Evolutionary conservation across 179 eudicot genomes (phyloP), one percentile per base, ranked within the genome.

Genomic region (Silene vulgaris): DNA sequence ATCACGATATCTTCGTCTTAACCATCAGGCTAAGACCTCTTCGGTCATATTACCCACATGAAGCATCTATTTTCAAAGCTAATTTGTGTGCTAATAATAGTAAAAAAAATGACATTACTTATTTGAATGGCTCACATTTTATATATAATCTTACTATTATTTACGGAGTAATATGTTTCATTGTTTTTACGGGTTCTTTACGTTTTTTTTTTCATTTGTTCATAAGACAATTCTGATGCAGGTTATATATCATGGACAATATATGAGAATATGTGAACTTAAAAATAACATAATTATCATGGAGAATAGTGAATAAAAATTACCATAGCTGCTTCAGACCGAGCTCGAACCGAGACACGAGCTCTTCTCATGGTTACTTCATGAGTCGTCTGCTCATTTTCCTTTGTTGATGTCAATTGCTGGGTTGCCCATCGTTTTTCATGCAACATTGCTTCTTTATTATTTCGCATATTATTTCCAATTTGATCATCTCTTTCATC

Each of bases 321-420:
- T 80, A 89, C 92, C 89, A 82, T 84, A 74, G 88, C 28, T 65
- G 87, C 89, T 80, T 89, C 89, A 0, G 92, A 85, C 56, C 88
- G 79, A 14, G 86, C 90, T 72, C 92, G 86, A 78, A 89, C 90
- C 0, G 88, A 84, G 13, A 89, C 92, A 54, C 92, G 90, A 19
- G 82, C 87, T 77, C 78, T 69, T 79, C 82, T 82, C 90, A 82
- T 84, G 32, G 85, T 78, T 20, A 84, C 86, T 75, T 85, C 84
- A 69, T 75, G 77, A 7, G 74, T 48, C 20, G 76, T 23, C 35
- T 80, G 83, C 8, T 78, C 80, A 12, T 50, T 72, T 72, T 28
- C 63, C 17, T 65, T 74, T 9, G 76, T 32, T 14, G 64, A 57
- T 75, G 30, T n/a, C 23, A 54, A 7, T 28, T 67, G n/a, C 7